Evolutionary conservation across 1,284 basidiomycete genomes (phyloP).

Genomic region (Neonothopanus nambi): DNA sequence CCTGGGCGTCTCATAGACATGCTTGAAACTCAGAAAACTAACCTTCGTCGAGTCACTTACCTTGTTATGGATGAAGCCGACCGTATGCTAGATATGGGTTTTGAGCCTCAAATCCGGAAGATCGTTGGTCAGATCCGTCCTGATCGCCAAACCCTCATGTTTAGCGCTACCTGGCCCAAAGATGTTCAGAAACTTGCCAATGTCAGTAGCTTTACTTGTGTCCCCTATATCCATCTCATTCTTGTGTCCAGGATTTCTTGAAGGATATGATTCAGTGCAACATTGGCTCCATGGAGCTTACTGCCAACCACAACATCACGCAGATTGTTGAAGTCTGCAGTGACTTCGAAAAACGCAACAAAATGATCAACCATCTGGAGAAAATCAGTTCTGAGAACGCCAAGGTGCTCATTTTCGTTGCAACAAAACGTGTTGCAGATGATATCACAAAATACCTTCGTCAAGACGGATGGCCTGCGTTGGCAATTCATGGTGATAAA

Average conservation of each 20-base stretch:
- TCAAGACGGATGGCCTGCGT: constrained; percentile 97
- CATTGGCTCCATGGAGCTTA: constrained; percentile 98
- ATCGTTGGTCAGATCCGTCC: constrained; percentile 96
- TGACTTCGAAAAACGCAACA: constrained; percentile 96
- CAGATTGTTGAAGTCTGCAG: constrained; percentile 97
- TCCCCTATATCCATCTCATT: neutral
- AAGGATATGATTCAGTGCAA: constrained; percentile 98
- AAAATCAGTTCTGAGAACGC: constrained; percentile 96
- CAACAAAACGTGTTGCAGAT: constrained; percentile 96
- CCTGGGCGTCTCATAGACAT: constrained; percentile 92
- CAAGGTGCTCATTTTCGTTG: constrained; percentile 98
- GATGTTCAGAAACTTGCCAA: constrained; percentile 97
- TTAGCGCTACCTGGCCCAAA: constrained; percentile 99
- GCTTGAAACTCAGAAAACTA: constrained; percentile 95
- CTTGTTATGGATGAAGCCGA: constrained; percentile 99
- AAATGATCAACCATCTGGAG: constrained; percentile 97
- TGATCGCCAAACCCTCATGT: constrained; percentile 95
- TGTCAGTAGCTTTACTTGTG: constrained; percentile 38
- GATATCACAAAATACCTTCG: constrained; percentile 98
- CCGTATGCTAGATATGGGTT: constrained; percentile 99
- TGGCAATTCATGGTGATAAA: constrained; percentile 99
- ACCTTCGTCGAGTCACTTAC: constrained; percentile 95
- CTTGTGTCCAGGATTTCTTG: constrained; percentile 81
- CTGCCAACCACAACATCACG: constrained; percentile 97
- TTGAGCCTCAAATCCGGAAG: constrained; percentile 99